Evolutionary conservation across 352 stramenopile species (phyloP).

Genomic region (Blastocystis sp.): DNA sequence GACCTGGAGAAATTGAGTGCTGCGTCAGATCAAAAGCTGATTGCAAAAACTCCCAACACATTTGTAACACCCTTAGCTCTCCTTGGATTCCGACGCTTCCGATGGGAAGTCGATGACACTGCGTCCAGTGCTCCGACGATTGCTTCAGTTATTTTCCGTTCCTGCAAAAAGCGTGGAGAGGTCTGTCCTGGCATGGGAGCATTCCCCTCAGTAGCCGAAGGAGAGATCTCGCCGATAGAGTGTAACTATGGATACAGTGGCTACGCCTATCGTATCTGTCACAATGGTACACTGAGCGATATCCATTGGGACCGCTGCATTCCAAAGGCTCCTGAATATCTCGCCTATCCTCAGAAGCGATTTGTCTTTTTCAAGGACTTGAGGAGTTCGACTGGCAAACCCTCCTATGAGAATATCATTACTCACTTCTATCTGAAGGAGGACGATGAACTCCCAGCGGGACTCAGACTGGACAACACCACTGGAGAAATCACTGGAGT

Average conservation of each 20-base stretch:
- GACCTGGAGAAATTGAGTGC: not conserved
- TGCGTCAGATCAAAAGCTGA: not conserved
- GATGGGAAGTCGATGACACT: not conserved
- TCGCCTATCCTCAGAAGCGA: not conserved
- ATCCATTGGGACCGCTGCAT: not conserved
- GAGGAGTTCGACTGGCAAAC: not conserved
- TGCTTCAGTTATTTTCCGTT: not conserved
- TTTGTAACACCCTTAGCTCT: not conserved
- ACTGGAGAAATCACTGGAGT: conserved; percentile 1
- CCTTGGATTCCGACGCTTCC: not conserved
- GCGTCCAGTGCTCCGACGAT: not conserved
- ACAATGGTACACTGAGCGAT: not conserved
- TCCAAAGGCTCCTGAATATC: not conserved
- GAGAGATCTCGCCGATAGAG: not conserved
- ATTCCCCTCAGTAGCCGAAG: not conserved
- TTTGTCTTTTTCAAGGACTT: not conserved
- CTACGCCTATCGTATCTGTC: conserved; percentile 27
- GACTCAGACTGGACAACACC: not conserved
- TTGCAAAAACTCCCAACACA: not conserved
- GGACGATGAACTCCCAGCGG: not conserved
- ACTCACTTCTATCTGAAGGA: not conserved
- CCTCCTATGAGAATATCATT: not conserved
- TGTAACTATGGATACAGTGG: not conserved
- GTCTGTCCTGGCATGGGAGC: not conserved
- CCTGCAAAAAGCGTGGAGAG: not conserved